Evolutionary conservation across 192 early-diverging fungal genomes (phyloP), one percentile per base, ranked within the genome.

Genomic region (Coemansia sp.): DNA sequence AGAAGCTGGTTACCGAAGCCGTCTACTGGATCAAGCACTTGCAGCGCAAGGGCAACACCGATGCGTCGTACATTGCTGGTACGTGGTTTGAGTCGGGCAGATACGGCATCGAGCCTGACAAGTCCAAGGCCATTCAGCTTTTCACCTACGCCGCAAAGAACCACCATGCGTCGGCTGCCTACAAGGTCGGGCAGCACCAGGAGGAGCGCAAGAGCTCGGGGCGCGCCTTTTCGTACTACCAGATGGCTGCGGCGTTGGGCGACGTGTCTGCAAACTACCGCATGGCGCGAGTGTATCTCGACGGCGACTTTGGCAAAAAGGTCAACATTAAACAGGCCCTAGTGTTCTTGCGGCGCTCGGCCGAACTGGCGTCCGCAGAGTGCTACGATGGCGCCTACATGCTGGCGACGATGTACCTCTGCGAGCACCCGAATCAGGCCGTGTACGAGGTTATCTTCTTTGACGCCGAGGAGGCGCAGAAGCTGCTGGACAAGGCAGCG

Each of bases 311-410:
- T 24, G 78, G 86, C 67, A 88, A 90, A 67, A 73, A 82, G 29
- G 75, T 73, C 52, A 90, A 93, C 68, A 70, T 88, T 44, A 91
- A 91, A 65, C 87, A 93, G 69, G 93, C 90, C 15, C 83, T 98
- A 65, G 87, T 89, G 44, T 95, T 91, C 75, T 84, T 98, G 64
- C 88, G 91, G 70, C 84, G 92, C 40, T 85, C 94, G 1, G 89
- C 93, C 1, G 82, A 88, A 22, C 87, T 90, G 64, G 89, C 95
- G 5, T 84, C 76, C 49, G 71, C 82, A 20, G 80, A 86, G 18
- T 91, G 89, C 70, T 87, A 91, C 2, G 87, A 92, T 68, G 88
- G 90, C 22, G 85, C 94, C 27, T 90, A 89, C 69, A 84, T 93
- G 59, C 85, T 93, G 5, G 94, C 89, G 18, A 78, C 89, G 37